phyloP scores from a whole-genome alignment of 1,139 yeast species.

The Geotrichum restrictum region DNA sequence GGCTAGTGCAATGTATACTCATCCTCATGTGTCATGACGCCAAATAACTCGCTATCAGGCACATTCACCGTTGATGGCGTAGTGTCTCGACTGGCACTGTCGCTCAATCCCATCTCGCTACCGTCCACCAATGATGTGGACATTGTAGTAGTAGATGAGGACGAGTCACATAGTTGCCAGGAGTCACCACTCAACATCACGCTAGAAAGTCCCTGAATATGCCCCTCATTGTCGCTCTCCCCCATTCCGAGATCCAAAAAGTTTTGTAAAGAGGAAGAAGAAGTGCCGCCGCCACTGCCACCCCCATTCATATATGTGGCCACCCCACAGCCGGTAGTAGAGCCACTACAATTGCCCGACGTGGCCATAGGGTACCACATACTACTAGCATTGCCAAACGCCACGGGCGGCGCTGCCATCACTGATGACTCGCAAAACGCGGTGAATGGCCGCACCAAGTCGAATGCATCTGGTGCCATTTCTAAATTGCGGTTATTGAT shows the following conservation, averaged over 20 bases:
- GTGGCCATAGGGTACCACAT: too few species aligned
- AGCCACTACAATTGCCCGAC: too few species aligned
- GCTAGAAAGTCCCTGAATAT: neutral
- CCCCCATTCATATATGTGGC: too few species aligned
- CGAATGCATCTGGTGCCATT: conserved; percentile 10
- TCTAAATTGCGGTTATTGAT: neutral
- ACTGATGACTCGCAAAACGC: conserved; percentile 20
- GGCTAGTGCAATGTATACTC: conserved; percentile 1
- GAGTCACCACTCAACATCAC: conserved; percentile 1
- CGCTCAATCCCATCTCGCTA: neutral
- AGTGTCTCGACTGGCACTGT: neutral
- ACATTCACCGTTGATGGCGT: neutral
- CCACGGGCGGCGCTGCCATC: neutral
- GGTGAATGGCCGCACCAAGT: conserved; percentile 17
- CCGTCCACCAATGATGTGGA: neutral
- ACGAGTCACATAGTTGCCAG: neutral
- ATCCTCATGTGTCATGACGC: neutral
- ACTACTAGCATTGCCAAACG: neutral
- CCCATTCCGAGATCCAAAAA: neutral
- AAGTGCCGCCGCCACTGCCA: neutral
- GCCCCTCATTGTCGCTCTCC: neutral
- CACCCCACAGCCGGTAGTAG: too few species aligned
- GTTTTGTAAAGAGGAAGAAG: neutral
- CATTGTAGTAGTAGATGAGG: too few species aligned
- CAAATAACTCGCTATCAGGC: neutral